Evolutionary conservation across 768 basidiomycete species (phyloP).

Genomic region (Dentipellis fragilis): DNA sequence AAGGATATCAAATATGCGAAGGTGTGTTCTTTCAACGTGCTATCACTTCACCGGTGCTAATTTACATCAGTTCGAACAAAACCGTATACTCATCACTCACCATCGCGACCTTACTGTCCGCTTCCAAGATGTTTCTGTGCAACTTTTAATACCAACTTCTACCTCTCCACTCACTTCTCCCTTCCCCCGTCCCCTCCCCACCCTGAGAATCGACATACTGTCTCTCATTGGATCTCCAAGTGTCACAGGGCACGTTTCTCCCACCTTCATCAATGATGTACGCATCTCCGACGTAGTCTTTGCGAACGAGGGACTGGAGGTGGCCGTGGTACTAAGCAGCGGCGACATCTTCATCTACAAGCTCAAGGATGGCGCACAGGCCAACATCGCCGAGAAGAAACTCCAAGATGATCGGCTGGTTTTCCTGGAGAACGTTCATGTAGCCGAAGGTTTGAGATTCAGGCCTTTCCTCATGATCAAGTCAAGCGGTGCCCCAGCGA

Average conservation of each 20-base stretch:
- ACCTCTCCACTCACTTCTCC: conserved; percentile 43
- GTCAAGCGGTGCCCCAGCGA: conserved; percentile 32
- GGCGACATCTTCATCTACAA: conserved; percentile 51
- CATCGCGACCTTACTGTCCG: conserved; percentile 55
- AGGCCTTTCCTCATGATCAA: conserved; percentile 53
- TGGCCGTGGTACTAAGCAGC: conserved; percentile 38
- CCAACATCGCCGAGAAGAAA: conserved; percentile 11
- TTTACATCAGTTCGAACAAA: conserved; percentile 41
- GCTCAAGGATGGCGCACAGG: conserved; percentile 17
- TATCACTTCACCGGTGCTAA: not conserved
- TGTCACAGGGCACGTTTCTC: conserved; percentile 16
- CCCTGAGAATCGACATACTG: conserved; percentile 44
- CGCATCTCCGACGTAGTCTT: conserved; percentile 37
- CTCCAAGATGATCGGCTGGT: conserved; percentile 40
- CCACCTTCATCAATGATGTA: conserved; percentile 18
- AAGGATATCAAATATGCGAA: conserved; percentile 43
- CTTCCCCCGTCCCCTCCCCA: conserved; percentile 56
- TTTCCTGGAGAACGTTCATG: conserved; percentile 38
- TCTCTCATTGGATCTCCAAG: conserved; percentile 15
- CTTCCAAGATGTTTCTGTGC: conserved; percentile 69
- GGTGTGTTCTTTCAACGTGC: conserved; percentile 24
- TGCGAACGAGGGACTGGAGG: conserved; percentile 48
- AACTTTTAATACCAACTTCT: conserved; percentile 40
- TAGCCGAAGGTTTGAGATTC: conserved; percentile 33
- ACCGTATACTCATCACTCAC: conserved; percentile 53